Base-by-base conservation (phyloP, 805 yeast species). In the Cyberlindnera mississippiensis region DNA sequence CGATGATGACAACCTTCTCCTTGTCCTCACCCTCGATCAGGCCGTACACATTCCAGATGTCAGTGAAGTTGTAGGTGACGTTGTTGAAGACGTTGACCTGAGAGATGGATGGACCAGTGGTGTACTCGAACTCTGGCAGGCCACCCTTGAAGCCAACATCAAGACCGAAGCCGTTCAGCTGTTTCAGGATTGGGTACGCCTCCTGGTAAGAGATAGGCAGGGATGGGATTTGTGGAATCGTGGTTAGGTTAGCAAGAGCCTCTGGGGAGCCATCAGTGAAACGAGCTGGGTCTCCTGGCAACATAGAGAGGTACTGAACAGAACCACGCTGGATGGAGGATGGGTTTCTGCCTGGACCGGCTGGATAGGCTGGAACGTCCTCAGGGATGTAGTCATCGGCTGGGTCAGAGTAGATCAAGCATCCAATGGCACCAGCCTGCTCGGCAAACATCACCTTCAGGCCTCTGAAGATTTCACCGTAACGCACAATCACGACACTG, bases 331-430 rank as follows among this genome's bases (percentile, higher is more conserved):
- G 90, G 24, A 85, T 81, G 12, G 84, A 66, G 6, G 83, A 75
- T 28, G 90, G 90, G 56, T 85, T 79, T 48, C 93, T 71, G 1
- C 90, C 89, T 1, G 83, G 84, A 2, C 93, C 93, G 2, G 76
- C 59, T 2, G 93, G 95, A 51, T 85, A 85, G 2, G 86, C 66
- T 50, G 72, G 61, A 56, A 68, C 79, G 4, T 86, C 88, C 44
- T 80, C 74, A 28, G 69, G 70, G 18, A 69, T 72, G 28, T 62
- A 67, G 55, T 78, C 83, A 50, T 84, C 89, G 14, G 70, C 75
- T 8, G 90, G 88, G 50, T 85, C 93, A 2, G 84, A 67, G 57
- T 79, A 85, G 24, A 85, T 65, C 13, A 85, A 57, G 4, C 77
- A 89, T 27, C 82, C 93, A 40, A 66, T 60, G 27, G 84, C 84